A percentile compares a stretch with the other conserved stretches of the same genome.
Evolutionary conservation across 2,329 filamentous ascomycete species (phyloP).

Genomic region (Thelonectria blattea): DNA sequence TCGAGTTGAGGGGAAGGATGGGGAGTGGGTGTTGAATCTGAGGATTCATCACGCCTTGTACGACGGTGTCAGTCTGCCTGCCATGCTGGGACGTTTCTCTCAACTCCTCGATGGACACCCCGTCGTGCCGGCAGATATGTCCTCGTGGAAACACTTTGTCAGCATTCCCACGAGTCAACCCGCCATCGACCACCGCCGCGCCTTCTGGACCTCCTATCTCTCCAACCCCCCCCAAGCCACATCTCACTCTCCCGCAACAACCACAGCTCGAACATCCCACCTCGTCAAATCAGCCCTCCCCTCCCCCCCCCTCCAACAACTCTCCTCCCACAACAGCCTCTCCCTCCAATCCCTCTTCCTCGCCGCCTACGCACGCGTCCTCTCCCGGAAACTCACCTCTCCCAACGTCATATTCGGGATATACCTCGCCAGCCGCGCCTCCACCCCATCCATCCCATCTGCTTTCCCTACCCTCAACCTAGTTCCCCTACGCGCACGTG

Average conservation of each 20-base stretch:
- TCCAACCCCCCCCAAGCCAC: neutral
- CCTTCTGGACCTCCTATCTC: slow-evolving; percentile 54
- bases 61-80: slow-evolving; percentile 78
- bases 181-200: slow-evolving; percentile 26
- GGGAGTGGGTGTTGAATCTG: slow-evolving; percentile 52
- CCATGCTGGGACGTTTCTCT: slow-evolving; percentile 56
- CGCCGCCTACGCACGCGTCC: slow-evolving; percentile 66
- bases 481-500: slow-evolving; percentile 75
- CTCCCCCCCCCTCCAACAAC: slow-evolving; percentile 37
- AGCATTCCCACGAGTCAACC: slow-evolving; percentile 14
- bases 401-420: slow-evolving; percentile 71
- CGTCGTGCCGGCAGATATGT: neutral
- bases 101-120: slow-evolving; percentile 21
- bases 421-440: slow-evolving; percentile 80
- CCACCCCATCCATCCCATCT: slow-evolving; percentile 53
- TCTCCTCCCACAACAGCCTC: slow-evolving; percentile 60
- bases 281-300: slow-evolving; percentile 57
- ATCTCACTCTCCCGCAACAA: slow-evolving; percentile 57
- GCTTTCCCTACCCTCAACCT: slow-evolving; percentile 79
- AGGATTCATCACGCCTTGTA: slow-evolving; percentile 87
- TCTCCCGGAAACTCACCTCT: slow-evolving; percentile 43
- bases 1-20: slow-evolving; percentile 15
- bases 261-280: slow-evolving; percentile 33
- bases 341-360: slow-evolving; percentile 78
- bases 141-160: slow-evolving; percentile 39